Conservation (phyloP, 148 eudicot genomes). For the Camellia sinensis region DNA sequence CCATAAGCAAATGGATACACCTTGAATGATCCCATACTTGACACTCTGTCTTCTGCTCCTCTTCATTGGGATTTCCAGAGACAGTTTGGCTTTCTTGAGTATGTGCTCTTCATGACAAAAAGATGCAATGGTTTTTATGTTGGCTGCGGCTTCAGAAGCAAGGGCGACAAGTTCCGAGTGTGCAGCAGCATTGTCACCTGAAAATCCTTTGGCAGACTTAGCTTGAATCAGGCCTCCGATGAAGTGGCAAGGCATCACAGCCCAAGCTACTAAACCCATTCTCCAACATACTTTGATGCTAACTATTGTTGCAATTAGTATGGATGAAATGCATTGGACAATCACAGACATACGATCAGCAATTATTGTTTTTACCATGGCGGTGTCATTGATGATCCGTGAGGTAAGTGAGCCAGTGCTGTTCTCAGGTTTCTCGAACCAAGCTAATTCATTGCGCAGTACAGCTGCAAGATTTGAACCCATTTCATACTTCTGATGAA, state of each 20-base stretch:
- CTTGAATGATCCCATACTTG: conserved; percentile 49
- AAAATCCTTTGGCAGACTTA: conserved; percentile 47
- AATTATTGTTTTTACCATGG: conserved; percentile 30
- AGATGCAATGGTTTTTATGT: conserved; percentile 41
- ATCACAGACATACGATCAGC: conserved; percentile 45
- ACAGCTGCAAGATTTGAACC: too few species aligned
- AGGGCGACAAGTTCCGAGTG: conserved; percentile 39
- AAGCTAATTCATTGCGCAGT: conserved; percentile 35
- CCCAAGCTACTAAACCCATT: conserved; percentile 61
- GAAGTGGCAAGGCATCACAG: conserved; percentile 56
- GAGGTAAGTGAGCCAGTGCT: conserved; percentile 41
- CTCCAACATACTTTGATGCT: conserved; percentile 44
- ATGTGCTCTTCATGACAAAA: conserved; percentile 47
- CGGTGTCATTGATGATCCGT: conserved; percentile 26
- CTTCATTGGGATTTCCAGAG: conserved; percentile 29
- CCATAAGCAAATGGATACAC: conserved; percentile 47
- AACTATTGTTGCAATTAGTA: conserved; percentile 16
- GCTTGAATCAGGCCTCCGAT: conserved; percentile 51
- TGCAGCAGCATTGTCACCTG: conserved; percentile 35
- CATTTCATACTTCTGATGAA: too few species aligned
- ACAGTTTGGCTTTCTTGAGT: conserved; percentile 32
- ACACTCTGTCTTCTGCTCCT: conserved; percentile 32
- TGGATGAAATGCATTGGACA: not conserved
- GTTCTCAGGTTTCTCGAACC: conserved; percentile 51
- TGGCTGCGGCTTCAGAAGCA: conserved; percentile 44